These are phyloP conservation scores for Didymella glomerata DNA, from an alignment of 2,329 filamentous ascomycete species.

Conservation along the genomic window DNA sequence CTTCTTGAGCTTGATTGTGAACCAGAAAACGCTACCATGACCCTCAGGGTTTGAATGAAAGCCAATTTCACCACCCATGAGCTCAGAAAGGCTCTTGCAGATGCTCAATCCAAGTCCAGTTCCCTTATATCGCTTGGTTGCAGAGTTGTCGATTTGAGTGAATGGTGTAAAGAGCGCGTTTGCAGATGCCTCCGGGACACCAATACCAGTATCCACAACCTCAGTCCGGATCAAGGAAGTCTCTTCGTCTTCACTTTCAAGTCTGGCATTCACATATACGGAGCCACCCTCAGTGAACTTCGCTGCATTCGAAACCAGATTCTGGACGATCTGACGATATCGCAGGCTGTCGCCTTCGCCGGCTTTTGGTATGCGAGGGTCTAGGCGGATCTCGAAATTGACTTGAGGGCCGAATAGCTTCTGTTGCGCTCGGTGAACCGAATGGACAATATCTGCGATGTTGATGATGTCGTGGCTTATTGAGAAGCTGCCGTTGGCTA, in stretches of 20 bases:
- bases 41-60: conserved; percentile 58
- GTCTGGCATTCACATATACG: conserved; percentile 57
- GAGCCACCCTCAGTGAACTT: conserved; percentile 69
- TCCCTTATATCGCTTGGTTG: conserved; percentile 63
- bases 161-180: conserved; percentile 65
- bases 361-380: conserved; percentile 59
- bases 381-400: conserved; percentile 55
- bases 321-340: conserved; percentile 70
- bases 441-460: conserved; percentile 57
- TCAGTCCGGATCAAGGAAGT: conserved; percentile 60
- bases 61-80: conserved; percentile 65
- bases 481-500: conserved; percentile 67
- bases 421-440: conserved; percentile 62
- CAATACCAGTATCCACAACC: conserved; percentile 65
- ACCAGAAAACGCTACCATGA: conserved; percentile 62
- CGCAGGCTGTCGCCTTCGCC: conserved; percentile 66
- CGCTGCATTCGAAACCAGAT: conserved; percentile 67
- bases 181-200: conserved; percentile 57
- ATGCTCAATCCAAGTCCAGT: conserved; percentile 67
- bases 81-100: conserved; percentile 63
- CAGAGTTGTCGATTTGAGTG: conserved; percentile 63
- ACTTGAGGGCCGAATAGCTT: conserved; percentile 58
- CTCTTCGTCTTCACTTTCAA: conserved; percentile 54
- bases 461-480: conserved; percentile 63
- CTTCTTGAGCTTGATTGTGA: conserved; percentile 53